Evolutionary conservation across 1,284 basidiomycete genomes (phyloP), one percentile per base, ranked within the genome.

Genomic region (Leccinum griseonigrum): DNA sequence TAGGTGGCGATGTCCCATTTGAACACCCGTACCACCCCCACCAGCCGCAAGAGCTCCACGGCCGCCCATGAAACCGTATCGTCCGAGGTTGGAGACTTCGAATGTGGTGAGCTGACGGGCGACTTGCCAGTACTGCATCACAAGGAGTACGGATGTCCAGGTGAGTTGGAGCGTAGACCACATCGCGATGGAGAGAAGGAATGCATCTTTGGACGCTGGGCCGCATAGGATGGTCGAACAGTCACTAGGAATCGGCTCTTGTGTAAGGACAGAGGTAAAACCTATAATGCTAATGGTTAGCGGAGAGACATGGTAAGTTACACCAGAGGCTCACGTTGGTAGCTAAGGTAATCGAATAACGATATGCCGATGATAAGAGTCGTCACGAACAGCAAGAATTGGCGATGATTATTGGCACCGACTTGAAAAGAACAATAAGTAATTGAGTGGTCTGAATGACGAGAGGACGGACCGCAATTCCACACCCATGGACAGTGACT

Each of bases 401-500:
- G 92, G 13, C 96, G 90, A 70, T 99, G 97, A 71, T 99, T 99
- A 66, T 92, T 90, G 56, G 87, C 83, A n/a, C 97, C 97, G 60
- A 99, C 93, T 94, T 69, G 16, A 11, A 18, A 6, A 60, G 34
- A 64, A 52, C 31, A 31, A 5, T 65, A 9, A 64, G 57, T 55
- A 38, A 57, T 56, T 10, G 56, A 4, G 8, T 55, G 9, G 26
- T 61, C 56, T 31, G 3, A 40, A 16, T 36, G 32, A 53, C 16
- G 40, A 50, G 43, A 56, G n/a, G 60, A 78, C 90, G 50, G 72
- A 94, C 92, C 88, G 74, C 97, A 98, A 77, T 98, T 98, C 92
- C 95, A 97, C n/a, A 98, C 89, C 97, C 97, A 99, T 8, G 97
- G 97, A 71, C 97, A 98, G 72, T 98, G 96, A 70, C 93, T 95